These are phyloP conservation scores for Aspergillus chevalieri DNA, from an alignment of 2,329 filamentous ascomycete species.

Conservation along the genomic window DNA sequence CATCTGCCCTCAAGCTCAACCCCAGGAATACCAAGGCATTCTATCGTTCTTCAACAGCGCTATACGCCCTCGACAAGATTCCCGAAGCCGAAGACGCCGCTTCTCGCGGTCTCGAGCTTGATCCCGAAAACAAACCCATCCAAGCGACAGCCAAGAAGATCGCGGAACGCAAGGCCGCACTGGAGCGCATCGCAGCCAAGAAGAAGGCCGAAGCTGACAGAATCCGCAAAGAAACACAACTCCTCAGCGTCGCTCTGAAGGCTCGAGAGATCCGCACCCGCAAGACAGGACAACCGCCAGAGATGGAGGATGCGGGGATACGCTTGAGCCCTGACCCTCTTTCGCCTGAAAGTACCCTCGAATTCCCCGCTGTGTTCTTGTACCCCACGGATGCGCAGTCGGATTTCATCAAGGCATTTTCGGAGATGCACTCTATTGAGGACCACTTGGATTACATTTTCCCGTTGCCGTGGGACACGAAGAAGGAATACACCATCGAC, in stretches of 20 bases:
- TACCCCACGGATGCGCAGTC: constrained; percentile 78
- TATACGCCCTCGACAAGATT: constrained; percentile 72
- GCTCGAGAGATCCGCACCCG: constrained; percentile 66
- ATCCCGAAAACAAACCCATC: constrained; percentile 63
- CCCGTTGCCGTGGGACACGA: constrained; percentile 77
- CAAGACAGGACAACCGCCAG: constrained; percentile 64
- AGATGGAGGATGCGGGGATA: constrained; percentile 78
- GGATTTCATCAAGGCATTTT: constrained; percentile 85
- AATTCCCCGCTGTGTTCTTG: constrained; percentile 73
- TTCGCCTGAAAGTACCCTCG: constrained; percentile 64
- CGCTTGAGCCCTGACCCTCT: constrained; percentile 64
- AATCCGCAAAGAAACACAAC: constrained; percentile 49
- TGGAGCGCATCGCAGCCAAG: constrained; percentile 51
- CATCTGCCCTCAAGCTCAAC: constrained; percentile 71
- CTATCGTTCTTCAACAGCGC: constrained; percentile 74
- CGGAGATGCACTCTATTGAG: constrained; percentile 66
- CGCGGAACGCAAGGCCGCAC: constrained; percentile 48
- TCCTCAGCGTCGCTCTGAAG: constrained; percentile 60
- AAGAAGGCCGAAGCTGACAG: constrained; percentile 47
- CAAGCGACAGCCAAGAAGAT: constrained; percentile 59
- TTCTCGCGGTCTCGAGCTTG: constrained; percentile 65
- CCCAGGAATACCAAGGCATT: constrained; percentile 79
- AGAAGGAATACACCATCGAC: constrained; percentile 57
- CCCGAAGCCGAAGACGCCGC: constrained; percentile 76
- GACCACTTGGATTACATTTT: constrained; percentile 82